phyloP scores from a whole-genome alignment of 2,329 filamentous ascomycete species.

The Diaporthe citri region DNA sequence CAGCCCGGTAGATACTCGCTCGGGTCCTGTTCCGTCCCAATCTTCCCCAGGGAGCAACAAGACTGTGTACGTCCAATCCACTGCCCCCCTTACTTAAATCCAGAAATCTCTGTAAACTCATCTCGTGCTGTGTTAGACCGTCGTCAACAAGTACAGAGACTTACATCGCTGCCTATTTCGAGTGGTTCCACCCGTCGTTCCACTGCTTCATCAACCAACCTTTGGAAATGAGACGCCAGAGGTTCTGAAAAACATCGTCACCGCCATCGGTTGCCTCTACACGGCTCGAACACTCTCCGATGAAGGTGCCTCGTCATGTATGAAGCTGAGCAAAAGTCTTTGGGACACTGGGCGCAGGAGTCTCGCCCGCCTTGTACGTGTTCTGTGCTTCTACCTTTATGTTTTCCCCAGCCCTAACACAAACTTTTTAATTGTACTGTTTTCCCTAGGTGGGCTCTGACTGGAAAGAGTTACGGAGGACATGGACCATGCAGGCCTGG shows the following conservation, averaged over 20 bases:
- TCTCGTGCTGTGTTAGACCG: background rate
- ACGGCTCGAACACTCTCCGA: conserved; percentile 36
- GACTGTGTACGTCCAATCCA: background rate
- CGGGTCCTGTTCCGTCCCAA: background rate
- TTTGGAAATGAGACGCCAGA: conserved; percentile 32
- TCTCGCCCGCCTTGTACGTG: conserved; percentile 37
- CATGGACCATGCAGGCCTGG: conserved; percentile 49
- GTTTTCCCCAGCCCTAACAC: background rate
- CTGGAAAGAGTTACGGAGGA: conserved; percentile 43
- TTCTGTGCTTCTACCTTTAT: background rate
- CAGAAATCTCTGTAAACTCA: background rate
- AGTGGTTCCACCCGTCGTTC: conserved; percentile 44
- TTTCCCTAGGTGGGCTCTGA: conserved; percentile 43
- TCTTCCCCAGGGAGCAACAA: background rate
- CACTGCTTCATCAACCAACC: conserved; percentile 43
- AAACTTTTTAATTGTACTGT: background rate
- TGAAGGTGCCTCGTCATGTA: conserved; percentile 27
- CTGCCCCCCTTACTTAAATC: no score
- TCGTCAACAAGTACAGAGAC: background rate
- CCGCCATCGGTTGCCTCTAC: conserved; percentile 43
- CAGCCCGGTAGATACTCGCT: background rate
- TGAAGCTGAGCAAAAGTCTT: conserved; percentile 39
- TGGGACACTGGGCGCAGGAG: conserved; percentile 42
- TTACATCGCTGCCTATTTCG: conserved; percentile 43
- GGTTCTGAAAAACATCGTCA: conserved; percentile 38